phyloP scores from a whole-genome alignment of 116 monocot species.

The Dioscorea cayenensis region DNA sequence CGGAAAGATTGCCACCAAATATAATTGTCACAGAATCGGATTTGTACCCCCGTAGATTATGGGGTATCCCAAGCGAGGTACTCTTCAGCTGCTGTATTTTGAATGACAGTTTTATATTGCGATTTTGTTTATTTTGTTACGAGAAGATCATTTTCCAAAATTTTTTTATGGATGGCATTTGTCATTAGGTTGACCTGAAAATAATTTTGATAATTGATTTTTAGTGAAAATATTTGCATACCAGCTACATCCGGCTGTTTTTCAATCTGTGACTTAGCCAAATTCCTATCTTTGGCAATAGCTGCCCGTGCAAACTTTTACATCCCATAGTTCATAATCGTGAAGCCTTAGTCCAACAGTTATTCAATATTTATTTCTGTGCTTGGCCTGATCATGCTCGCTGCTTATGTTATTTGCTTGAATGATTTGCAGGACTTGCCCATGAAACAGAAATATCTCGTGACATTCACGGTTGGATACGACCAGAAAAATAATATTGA shows the following conservation, averaged over 20 bases:
- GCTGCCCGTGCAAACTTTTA: too few species aligned
- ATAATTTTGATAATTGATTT: too few species aligned
- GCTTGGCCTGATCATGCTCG: background rate
- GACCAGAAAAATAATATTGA: conserved; percentile 47
- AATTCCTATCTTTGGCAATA: too few species aligned
- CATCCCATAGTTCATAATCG: too few species aligned
- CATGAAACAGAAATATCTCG: conserved; percentile 43
- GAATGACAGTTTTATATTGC: too few species aligned
- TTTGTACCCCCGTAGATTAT: conserved; percentile 39
- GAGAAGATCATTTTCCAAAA: background rate
- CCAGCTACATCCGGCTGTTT: too few species aligned
- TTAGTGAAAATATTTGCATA: too few species aligned
- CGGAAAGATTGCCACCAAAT: conserved; percentile 38
- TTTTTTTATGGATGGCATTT: too few species aligned
- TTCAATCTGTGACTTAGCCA: too few species aligned
- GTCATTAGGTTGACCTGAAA: too few species aligned
- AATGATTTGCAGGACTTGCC: conserved; percentile 39
- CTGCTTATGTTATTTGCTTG: background rate
- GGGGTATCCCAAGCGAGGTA: conserved; percentile 47
- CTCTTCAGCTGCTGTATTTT: background rate
- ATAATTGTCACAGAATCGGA: conserved; percentile 41
- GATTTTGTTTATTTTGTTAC: background rate
- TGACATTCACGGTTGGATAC: conserved; percentile 58
- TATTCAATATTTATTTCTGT: background rate
- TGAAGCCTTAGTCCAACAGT: too few species aligned